Percentiles rank a stretch among this genome's conserved stretches.
phyloP scores from a whole-genome alignment of 306 rosid species.

The Oxytropis ochrocephala region DNA sequence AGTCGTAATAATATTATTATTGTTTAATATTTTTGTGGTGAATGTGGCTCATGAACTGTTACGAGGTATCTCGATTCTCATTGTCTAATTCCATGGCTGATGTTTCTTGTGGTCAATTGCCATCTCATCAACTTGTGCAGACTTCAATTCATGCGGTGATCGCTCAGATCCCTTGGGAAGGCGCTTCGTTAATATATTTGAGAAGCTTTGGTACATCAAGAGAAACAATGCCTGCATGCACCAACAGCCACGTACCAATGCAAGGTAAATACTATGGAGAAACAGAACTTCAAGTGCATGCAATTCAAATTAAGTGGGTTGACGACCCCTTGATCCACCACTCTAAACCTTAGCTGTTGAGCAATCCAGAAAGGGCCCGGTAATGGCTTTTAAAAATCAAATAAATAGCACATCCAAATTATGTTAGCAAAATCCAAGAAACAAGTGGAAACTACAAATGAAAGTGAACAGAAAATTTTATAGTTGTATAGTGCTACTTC shows the following conservation, averaged over 20 bases:
- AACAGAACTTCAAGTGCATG: not conserved
- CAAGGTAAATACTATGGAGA: conserved; percentile 13
- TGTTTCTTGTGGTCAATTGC: conserved; percentile 67
- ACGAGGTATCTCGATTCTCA: conserved; percentile 52
- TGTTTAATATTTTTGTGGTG: not conserved
- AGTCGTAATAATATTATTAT: not conserved
- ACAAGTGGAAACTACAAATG: conserved; percentile 2
- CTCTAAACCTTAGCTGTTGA: not conserved
- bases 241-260: conserved; percentile 20
- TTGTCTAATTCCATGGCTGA: conserved; percentile 78
- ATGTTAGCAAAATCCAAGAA: not conserved
- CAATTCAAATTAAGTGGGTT: conserved; percentile 8
- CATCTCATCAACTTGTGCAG: conserved; percentile 51
- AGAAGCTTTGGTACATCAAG: conserved; percentile 69
- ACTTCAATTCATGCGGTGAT: conserved; percentile 62
- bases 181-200: conserved; percentile 64
- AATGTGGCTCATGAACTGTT: too few species aligned
- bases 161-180: conserved; percentile 63
- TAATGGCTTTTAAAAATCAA: not conserved
- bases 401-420: not conserved
- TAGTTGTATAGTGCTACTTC: not conserved
- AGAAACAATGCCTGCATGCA: conserved; percentile 65
- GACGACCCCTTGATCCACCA: not conserved
- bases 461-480: not conserved
- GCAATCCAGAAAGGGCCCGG: not conserved